These are phyloP conservation scores for Leccinellum rugosiceps DNA, from an alignment of 768 basidiomycete genomes.

Conservation along the genomic window DNA sequence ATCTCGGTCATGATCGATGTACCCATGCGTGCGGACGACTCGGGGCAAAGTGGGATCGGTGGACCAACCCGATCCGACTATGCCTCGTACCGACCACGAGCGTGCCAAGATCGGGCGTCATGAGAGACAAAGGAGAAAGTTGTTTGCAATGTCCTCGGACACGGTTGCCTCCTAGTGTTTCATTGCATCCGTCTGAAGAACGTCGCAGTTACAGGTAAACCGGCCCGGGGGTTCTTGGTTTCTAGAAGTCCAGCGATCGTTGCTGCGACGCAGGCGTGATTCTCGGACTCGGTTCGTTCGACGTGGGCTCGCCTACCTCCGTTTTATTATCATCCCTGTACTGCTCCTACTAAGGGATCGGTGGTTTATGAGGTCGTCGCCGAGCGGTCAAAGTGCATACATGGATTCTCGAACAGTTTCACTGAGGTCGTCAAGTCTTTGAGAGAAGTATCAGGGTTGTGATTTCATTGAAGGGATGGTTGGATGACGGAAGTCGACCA, in stretches of 20 bases:
- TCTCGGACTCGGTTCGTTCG: not conserved
- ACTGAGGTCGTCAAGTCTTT: constrained; percentile 5
- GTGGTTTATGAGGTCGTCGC: not conserved
- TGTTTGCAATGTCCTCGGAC: not conserved
- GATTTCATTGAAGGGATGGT: not conserved
- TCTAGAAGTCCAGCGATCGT: not conserved
- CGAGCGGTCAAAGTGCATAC: not conserved
- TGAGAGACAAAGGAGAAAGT: not conserved
- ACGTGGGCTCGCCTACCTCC: not conserved
- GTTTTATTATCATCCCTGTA: not conserved
- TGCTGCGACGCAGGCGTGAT: not conserved
- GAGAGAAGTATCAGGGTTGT: not conserved
- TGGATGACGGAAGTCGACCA: not conserved
- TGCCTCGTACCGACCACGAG: not conserved
- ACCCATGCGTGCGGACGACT: not conserved
- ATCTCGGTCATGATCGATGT: not conserved
- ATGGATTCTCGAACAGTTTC: not conserved
- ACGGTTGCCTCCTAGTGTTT: not conserved
- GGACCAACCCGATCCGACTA: not conserved
- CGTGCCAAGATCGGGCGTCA: not conserved
- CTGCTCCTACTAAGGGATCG: not conserved
- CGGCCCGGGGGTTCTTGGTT: not conserved
- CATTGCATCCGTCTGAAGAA: not conserved
- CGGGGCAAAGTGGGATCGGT: not conserved
- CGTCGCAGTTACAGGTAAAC: not conserved